Percentiles rank a stretch among this genome's conserved stretches.
Evolutionary conservation across 768 basidiomycete species (phyloP).

Genomic region (Rhizopogon salebrosus): DNA sequence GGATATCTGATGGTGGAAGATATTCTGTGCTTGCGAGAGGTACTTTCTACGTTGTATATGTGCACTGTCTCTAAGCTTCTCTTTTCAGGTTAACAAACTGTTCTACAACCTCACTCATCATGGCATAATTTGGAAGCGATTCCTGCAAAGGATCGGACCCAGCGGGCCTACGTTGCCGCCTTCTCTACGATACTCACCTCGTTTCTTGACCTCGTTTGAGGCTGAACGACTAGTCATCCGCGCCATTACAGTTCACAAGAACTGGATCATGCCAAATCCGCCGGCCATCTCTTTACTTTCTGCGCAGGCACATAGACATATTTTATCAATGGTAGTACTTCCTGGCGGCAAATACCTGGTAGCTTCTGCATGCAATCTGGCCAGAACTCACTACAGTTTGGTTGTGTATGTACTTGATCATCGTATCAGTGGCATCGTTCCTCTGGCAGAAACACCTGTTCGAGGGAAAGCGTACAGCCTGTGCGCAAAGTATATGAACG

Average conservation of each 20-base stretch:
- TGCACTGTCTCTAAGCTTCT: background rate
- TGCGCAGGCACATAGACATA: conserved; percentile 27
- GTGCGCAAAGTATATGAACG: conserved; percentile 55
- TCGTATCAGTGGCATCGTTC: conserved; percentile 31
- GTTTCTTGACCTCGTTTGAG: conserved; percentile 30
- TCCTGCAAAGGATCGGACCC: conserved; percentile 47
- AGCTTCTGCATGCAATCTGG: conserved; percentile 47
- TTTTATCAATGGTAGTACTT: conserved; percentile 52
- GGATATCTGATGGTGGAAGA: conserved; percentile 32
- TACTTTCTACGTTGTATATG: conserved; percentile 10
- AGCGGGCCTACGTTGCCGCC: conserved; percentile 60
- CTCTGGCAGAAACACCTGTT: conserved; percentile 46
- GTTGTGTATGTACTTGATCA: conserved; percentile 55
- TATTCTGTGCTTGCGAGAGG: conserved; percentile 31
- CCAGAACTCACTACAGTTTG: conserved; percentile 42
- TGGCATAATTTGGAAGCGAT: conserved; percentile 64
- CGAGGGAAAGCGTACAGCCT: conserved; percentile 50
- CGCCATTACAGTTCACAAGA: conserved; percentile 54
- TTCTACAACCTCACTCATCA: conserved; percentile 64
- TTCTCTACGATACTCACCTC: conserved; percentile 39
- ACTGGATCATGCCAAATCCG: conserved; percentile 46
- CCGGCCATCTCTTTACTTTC: conserved; percentile 19
- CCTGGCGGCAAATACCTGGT: conserved; percentile 68
- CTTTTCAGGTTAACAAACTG: conserved; percentile 46
- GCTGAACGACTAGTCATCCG: conserved; percentile 56